Evolutionary conservation across 495 filamentous ascomycete species (phyloP), one percentile per base, ranked within the genome.

Genomic region (Aspergillus cavernicola): DNA sequence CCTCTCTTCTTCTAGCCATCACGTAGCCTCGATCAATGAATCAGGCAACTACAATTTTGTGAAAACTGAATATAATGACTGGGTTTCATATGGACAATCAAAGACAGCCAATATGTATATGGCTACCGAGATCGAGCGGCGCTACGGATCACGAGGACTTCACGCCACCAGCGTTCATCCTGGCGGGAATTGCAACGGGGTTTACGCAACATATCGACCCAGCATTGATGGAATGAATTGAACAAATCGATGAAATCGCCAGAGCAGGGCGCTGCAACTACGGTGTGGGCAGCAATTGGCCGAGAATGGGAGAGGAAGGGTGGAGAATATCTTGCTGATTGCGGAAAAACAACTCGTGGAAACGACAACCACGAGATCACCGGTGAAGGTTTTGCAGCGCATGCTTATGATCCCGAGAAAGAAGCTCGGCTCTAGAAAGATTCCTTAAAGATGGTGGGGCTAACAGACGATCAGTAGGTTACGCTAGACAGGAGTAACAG

Each of bases 41-140:
- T 26, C 12, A 1, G 63, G 62, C 40, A 58, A 74, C 57, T 60
- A 63, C 51, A 66, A 64, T 40, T 63, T 74, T 48, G 45, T 23
- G 18, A 56, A 67, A 5, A 57, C 58, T 4, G 41, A 48, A 6
- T 80, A 80, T 56, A 57, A 65, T 8, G 59, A 60, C 2, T 65
- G 61, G 63, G 32, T 41, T 1, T 67, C 60, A 1, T 71, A 75
- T 24, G 63, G 56, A 10, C 58, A 66, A 20, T 55, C 49, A 44
- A 75, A 74, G 45, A 66, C 62, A 0, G 69, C 70, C 9, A 69
- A 66, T 31, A 66, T 74, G 16, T 74, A 64, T 35, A 71, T 64
- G 58, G 66, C 73, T 3, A 72, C 67, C 18, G 58, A 76, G 49
- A 67, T 76, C 24, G 71, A 72, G 33, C 64, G 70, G 4, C 53